Evolutionary conservation across 148 eudicot species (phyloP), one percentile per base, ranked within the genome.

Genomic region (Cornus controversa): DNA sequence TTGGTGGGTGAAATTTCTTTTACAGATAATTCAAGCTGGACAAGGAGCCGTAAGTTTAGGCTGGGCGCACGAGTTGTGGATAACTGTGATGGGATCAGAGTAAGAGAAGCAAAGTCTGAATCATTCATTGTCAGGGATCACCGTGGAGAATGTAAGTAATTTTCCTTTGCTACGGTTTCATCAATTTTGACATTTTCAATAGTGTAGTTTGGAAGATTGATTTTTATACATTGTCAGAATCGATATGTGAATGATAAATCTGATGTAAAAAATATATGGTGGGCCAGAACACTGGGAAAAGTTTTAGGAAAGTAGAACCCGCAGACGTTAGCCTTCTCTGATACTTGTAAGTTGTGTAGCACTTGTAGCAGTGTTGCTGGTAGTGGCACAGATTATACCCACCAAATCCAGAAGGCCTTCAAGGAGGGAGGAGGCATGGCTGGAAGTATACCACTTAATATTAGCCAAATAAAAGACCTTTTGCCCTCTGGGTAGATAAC

Each of bases 11-110:
- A 90, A 70, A 79, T 91, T 37, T 88, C 88, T 67, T 91, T 93
- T 77, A 87, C 89, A 6, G 91, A 91, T 86, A 90, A 90, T 79
- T 90, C 95, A 65, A 93, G 96, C 82, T 91, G 95, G 95, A 93
- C 90, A 8, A 85, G 92, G 85, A 91, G 92, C 77, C 92, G 93
- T 37, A 86, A 84, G 74, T 91, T 93, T 86, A 87, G 94, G 82
- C 83, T 93, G 60, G 98, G 98, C 70, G 91, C 89, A 36, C 87
- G 92, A 82, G 85, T 88, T 78, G 74, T 82, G 71, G 90, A 88
- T 74, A 87, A 81, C 79, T 75, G 79, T 78, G 87, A 88, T 71
- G 93, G 90, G 68, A 63, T 76, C 70, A 80, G 85, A 72, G 81
- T 93, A 64, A 86, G 78, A 86, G 98, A 93, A 90, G 98, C 93